Percentiles rank a stretch among this genome's conserved stretches.
Evolutionary conservation across 2,329 filamentous ascomycete species (phyloP).

Genomic region (Colletotrichum spinosum): DNA sequence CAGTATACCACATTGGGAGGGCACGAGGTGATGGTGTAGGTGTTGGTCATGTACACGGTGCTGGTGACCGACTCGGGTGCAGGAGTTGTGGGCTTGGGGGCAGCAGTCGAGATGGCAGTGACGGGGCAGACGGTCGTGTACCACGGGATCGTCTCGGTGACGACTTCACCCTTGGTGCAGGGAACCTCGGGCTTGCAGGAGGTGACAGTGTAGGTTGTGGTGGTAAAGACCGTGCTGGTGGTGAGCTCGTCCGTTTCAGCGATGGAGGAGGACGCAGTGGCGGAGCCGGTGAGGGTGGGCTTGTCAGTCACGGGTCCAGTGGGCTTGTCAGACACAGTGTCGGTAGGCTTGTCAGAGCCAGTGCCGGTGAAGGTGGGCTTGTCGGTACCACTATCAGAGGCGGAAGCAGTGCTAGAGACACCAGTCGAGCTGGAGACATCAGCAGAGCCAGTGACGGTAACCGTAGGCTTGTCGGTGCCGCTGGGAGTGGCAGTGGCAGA

Average conservation of each 20-base stretch:
- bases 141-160: constrained; percentile 48
- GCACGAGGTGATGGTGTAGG: constrained; percentile 69
- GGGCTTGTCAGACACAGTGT: too few species aligned
- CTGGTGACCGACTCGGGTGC: constrained; percentile 44
- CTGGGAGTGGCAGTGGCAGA: not conserved
- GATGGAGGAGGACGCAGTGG: not conserved
- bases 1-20: constrained; percentile 55
- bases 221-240: constrained; percentile 49
- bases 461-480: not conserved
- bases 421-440: constrained; percentile 27
- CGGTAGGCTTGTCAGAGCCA: not conserved
- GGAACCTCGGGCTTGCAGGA: constrained; percentile 60
- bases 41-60: constrained; percentile 52
- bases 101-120: constrained; percentile 31
- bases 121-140: constrained; percentile 59
- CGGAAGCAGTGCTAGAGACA: constrained; percentile 31
- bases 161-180: constrained; percentile 46
- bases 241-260: constrained; percentile 29
- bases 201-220: constrained; percentile 48
- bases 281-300: constrained; percentile 11
- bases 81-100: constrained; percentile 21
- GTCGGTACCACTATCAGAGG: constrained; percentile 27
- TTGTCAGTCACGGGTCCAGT: not conserved
- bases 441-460: not conserved
- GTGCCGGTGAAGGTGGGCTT: constrained; percentile 16